Evolutionary conservation across 345 rosid genomes (phyloP).

Genomic region (Schrenkiella parvula): DNA sequence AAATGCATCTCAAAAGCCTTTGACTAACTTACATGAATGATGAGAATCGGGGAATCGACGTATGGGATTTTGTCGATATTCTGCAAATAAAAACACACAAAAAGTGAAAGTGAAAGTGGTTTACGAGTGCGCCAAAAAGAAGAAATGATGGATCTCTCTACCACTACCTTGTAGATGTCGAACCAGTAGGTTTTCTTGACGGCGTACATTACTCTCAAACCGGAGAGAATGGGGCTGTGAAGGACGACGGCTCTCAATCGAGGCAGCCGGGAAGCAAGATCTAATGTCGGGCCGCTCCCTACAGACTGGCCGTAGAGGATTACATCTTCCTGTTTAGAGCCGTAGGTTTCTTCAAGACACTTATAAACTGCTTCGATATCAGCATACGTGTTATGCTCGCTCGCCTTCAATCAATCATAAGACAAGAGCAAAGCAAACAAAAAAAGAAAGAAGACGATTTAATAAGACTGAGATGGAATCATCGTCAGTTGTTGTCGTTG

Average conservation of each 20-base stretch:
- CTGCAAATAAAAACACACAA: slow-evolving; percentile 39
- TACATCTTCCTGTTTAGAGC: slow-evolving; percentile 78
- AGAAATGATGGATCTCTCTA: not conserved
- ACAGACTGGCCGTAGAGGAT: slow-evolving; percentile 96
- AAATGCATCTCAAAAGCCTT: too few relatives aligned
- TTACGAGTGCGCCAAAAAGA: not conserved
- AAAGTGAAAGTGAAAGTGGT: too few relatives aligned
- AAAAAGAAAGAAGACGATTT: too few relatives aligned
- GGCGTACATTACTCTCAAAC: slow-evolving; percentile 94
- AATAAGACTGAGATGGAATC: too few relatives aligned
- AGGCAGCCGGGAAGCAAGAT: slow-evolving; percentile 75
- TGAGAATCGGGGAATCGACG: slow-evolving; percentile 84
- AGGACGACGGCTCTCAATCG: slow-evolving; percentile 74
- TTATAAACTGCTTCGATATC: slow-evolving; percentile 94
- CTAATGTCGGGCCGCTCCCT: slow-evolving; percentile 96
- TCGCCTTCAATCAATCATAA: slow-evolving; percentile 61
- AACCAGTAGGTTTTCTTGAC: slow-evolving; percentile 97
- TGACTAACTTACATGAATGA: slow-evolving; percentile 76
- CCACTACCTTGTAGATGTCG: slow-evolving; percentile 92
- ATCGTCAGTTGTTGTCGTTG: too few relatives aligned
- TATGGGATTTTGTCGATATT: slow-evolving; percentile 93
- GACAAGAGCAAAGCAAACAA: not conserved
- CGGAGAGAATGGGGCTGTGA: slow-evolving; percentile 95
- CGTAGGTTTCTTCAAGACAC: slow-evolving; percentile 86
- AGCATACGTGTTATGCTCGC: slow-evolving; percentile 92